Conservation (phyloP, 139 green algal genomes). For the Marvania coccoides region DNA sequence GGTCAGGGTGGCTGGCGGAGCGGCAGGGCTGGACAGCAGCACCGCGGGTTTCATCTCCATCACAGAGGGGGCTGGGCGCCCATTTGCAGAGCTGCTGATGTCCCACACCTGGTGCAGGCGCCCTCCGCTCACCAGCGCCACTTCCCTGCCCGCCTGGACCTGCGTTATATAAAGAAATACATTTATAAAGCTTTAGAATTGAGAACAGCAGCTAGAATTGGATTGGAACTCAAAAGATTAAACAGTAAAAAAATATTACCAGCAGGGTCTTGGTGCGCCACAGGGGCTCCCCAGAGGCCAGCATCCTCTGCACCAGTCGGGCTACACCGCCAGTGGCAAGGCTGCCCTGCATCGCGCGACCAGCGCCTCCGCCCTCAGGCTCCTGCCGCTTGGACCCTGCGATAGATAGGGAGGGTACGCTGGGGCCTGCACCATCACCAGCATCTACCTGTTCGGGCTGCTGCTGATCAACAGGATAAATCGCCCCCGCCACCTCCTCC, state of each 20-base stretch:
- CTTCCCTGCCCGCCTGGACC: slow-evolving; percentile 23
- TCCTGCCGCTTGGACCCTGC: no score
- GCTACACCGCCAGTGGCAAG: not conserved
- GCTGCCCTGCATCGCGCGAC: not conserved
- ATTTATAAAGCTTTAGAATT: no score
- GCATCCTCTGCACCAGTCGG: slow-evolving; percentile 6
- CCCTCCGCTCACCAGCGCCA: slow-evolving; percentile 28
- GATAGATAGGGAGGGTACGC: no score
- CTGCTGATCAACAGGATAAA: not conserved
- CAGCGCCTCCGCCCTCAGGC: no score
- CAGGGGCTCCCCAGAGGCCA: not conserved
- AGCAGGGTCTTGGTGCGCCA: slow-evolving; percentile 30
- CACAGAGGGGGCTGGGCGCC: slow-evolving; percentile 4
- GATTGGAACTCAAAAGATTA: no score
- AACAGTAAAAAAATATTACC: no score
- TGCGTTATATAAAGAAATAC: no score
- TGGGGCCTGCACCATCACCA: no score
- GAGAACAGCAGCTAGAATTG: no score
- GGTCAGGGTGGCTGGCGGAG: not conserved
- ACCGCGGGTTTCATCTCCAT: not conserved
- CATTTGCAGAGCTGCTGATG: not conserved
- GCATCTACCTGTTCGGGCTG: not conserved
- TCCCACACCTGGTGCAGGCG: slow-evolving; percentile 11
- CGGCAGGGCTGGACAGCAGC: not conserved
- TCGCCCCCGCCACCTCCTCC: not conserved